Conservation (phyloP, 495 filamentous ascomycete species). For the Talaromyces liani region DNA sequence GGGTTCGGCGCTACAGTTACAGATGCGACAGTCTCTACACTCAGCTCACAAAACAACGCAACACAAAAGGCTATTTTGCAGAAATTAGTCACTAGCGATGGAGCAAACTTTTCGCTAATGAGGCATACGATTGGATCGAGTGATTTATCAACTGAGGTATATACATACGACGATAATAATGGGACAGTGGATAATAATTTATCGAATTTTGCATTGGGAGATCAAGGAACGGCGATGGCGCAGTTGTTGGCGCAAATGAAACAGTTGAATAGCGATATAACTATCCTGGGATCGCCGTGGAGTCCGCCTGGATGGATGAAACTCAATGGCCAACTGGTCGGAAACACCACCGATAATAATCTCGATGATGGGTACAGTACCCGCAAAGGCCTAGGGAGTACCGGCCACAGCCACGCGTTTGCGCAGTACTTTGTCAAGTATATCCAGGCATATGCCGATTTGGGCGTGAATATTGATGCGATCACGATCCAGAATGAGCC, state of each 20-base stretch:
- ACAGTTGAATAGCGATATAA: constrained; percentile 15
- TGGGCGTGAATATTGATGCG: constrained; percentile 41
- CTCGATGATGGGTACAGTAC: constrained; percentile 24
- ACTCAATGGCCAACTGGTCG: constrained; percentile 40
- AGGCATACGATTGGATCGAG: constrained; percentile 49
- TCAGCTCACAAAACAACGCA: constrained; percentile 32
- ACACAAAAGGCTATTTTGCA: constrained; percentile 43
- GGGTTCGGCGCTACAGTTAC: constrained; percentile 49
- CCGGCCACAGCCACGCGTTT: constrained; percentile 31
- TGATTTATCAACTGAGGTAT: constrained; percentile 41
- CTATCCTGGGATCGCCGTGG: constrained; percentile 47
- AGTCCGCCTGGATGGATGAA: constrained; percentile 54
- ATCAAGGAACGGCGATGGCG: constrained; percentile 46
- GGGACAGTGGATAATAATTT: constrained; percentile 31
- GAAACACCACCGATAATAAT: constrained; percentile 41
- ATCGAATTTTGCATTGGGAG: constrained; percentile 37
- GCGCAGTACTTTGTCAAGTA: constrained; percentile 52
- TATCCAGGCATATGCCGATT: constrained; percentile 38
- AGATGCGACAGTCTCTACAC: constrained; percentile 45
- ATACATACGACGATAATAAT: constrained; percentile 45
- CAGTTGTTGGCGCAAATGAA: constrained; percentile 27
- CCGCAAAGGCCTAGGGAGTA: constrained; percentile 4
- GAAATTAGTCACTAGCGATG: constrained; percentile 15
- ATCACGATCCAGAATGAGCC: constrained; percentile 54
- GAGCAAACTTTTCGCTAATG: constrained; percentile 42